A percentile compares a stretch with the other conserved stretches of the same genome.
These are phyloP conservation scores for Aschersonia sp. DNA, from an alignment of 2,329 filamentous ascomycete species.

Conservation along the genomic window DNA sequence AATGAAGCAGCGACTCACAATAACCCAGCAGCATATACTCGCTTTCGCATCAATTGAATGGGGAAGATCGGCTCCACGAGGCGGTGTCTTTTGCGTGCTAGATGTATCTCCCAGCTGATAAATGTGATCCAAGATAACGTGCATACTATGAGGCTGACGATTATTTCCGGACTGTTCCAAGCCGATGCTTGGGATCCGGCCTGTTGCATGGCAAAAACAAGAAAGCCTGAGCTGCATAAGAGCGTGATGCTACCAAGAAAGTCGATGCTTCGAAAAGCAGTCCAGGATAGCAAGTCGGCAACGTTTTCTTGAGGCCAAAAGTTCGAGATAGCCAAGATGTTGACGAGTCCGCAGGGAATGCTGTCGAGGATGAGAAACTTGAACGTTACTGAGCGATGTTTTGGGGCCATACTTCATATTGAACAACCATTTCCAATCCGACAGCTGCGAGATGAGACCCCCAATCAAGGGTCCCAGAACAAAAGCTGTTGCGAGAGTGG, in stretches of 20 bases:
- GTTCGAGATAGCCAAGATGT: constrained; percentile 30
- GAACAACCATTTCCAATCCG: constrained; percentile 45
- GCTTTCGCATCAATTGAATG: constrained; percentile 27
- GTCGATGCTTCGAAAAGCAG: constrained; percentile 33
- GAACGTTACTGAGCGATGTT: no score
- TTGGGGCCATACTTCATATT: constrained; percentile 36
- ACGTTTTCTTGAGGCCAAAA: constrained; percentile 27
- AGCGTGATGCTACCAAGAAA: constrained; percentile 36
- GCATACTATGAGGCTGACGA: constrained; percentile 32
- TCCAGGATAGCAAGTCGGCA: constrained; percentile 21
- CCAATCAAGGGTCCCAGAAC: constrained; percentile 44
- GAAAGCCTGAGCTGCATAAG: constrained; percentile 33
- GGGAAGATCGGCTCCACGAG: constrained; percentile 41
- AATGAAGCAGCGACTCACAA: constrained; percentile 22
- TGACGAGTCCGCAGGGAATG: constrained; percentile 32
- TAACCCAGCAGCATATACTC: constrained; percentile 36
- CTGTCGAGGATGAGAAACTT: constrained; percentile 12
- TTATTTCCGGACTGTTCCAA: constrained; percentile 38
- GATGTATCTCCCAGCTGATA: constrained; percentile 32
- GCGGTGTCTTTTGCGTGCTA: constrained; percentile 21
- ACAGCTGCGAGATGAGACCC: constrained; percentile 36
- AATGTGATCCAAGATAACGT: constrained; percentile 33
- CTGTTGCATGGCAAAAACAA: constrained; percentile 43
- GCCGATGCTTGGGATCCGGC: constrained; percentile 34
- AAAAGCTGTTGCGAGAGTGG: constrained; percentile 41